Evolutionary conservation across 1,284 basidiomycete species (phyloP).

Genomic region (Ganoderma meredithae): DNA sequence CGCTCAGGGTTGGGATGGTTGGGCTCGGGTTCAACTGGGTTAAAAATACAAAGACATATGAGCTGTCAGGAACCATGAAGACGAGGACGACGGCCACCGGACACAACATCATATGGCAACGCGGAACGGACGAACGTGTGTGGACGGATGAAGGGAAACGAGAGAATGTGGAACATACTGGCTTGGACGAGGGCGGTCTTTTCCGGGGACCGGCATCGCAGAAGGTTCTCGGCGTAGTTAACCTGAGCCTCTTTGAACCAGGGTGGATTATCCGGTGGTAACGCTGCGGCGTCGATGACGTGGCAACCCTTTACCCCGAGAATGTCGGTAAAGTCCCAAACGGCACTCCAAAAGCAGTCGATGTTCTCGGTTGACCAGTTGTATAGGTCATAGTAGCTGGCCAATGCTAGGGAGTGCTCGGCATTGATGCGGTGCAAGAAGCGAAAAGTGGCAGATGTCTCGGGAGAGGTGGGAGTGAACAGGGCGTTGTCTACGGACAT

Average conservation of each 20-base stretch:
- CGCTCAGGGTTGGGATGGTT: constrained; percentile 53
- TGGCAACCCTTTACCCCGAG: constrained; percentile 67
- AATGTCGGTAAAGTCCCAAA: constrained; percentile 79
- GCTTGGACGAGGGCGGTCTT: constrained; percentile 81
- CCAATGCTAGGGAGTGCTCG: constrained; percentile 55
- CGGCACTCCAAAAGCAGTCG: constrained; percentile 76
- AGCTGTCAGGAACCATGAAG: background rate
- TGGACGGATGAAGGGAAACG: constrained; percentile 12
- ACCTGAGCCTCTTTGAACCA: constrained; percentile 80
- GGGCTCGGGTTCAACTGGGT: constrained; percentile 66
- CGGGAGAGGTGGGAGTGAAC: constrained; percentile 57
- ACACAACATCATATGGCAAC: background rate
- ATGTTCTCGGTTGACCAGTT: constrained; percentile 73
- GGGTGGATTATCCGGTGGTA: constrained; percentile 74
- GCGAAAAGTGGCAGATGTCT: constrained; percentile 58
- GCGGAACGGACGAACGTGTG: constrained; percentile 29
- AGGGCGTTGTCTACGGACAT: constrained; percentile 41
- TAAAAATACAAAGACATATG: background rate
- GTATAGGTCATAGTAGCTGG: constrained; percentile 74
- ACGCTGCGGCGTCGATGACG: constrained; percentile 65
- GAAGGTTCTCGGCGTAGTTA: constrained; percentile 91
- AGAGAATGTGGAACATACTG: constrained; percentile 51
- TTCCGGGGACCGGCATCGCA: constrained; percentile 62
- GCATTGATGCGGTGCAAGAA: constrained; percentile 68
- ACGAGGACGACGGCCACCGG: background rate